Evolutionary conservation across 768 basidiomycete species (phyloP), one percentile per base, ranked within the genome.

Genomic region (Suillus clintonianus): DNA sequence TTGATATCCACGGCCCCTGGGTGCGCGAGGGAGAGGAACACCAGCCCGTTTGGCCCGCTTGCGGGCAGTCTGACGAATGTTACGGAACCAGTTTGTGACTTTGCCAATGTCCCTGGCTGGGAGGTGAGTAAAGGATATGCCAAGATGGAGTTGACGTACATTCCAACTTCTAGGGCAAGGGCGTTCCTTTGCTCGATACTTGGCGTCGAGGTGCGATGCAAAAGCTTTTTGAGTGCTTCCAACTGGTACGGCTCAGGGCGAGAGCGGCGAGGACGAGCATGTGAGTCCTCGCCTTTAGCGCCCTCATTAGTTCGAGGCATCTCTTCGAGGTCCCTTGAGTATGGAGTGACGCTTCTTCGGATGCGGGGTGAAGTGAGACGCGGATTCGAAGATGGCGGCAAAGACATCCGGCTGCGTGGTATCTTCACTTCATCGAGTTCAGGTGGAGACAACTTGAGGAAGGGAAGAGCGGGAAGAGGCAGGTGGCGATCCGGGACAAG

Each of bases 51-150:
- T 86, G 62, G 85, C 83, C 27, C 91, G 86, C 75, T 88, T 92
- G 48, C 91, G 79, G n/a, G 91, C 83, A 19, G 89, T 90, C 77
- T 94, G 91, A 42, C 91, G 85, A 62, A 93, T 81, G 71, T 94
- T 94, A 41, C 91, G 83, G 81, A 93, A 93, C 91, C 91, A 94
- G 73, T 94, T 94, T 19, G 91, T 92, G 59, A 94, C 91, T 76
- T 91, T 92, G 67, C 87, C 89, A 62, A 93, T 75, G 76, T 94
- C 91, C 91, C 86, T 88, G 63, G 15, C 60, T 59, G 65, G 62
- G 60, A 70, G 63, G 63, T 69, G 39, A 60, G 34, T 32, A 43
- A 17, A 27, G 24, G 39, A 69, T 59, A 45, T 34, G 62, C 13
- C 19, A 36, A 19, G 2, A 34, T 4, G 32, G 34, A 50, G 55